A percentile compares a stretch with the other conserved stretches of the same genome.
phyloP scores from a whole-genome alignment of 768 basidiomycete genomes.

The Suillus placidus region DNA sequence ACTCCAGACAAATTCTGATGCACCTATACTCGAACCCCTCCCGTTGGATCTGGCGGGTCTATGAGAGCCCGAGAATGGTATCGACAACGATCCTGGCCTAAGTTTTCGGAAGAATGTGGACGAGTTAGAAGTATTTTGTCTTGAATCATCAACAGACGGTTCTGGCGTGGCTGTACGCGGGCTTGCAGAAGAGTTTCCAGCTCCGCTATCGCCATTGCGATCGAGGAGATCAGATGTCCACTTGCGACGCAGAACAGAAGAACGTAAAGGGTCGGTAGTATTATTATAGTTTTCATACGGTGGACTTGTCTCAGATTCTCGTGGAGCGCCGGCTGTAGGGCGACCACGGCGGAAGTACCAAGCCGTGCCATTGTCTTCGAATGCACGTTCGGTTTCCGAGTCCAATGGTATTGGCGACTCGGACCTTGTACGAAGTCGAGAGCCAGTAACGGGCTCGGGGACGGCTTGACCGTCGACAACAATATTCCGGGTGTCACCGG shows the following conservation, averaged over 20 bases:
- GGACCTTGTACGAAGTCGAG: constrained; percentile 16
- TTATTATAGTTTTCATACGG: constrained; percentile 32
- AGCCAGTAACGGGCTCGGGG: constrained; percentile 29
- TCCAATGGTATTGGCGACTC: constrained; percentile 72
- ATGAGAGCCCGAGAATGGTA: constrained; percentile 37
- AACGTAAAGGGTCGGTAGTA: constrained; percentile 42
- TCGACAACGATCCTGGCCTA: constrained; percentile 45
- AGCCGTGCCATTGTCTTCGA: constrained; percentile 52
- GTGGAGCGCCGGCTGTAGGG: constrained; percentile 24
- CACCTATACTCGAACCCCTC: constrained; percentile 32
- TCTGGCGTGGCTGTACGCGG: constrained; percentile 16
- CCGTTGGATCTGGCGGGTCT: constrained; percentile 23
- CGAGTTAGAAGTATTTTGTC: constrained; percentile 22
- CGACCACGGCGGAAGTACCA: constrained; percentile 59
- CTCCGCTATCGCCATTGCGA: constrained; percentile 21
- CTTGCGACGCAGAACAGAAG: constrained; percentile 47
- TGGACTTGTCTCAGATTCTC: constrained; percentile 38
- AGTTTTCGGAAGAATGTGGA: constrained; percentile 46
- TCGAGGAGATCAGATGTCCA: constrained; percentile 50
- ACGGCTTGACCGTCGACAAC: constrained; percentile 25
- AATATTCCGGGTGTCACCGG: constrained; percentile 26
- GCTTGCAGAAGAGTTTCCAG: constrained; percentile 14
- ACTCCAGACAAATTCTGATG: constrained; percentile 50
- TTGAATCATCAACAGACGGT: constrained; percentile 11
- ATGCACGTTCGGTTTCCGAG: constrained; percentile 77